Conservation (phyloP, 1,284 basidiomycete genomes). For the Lignosus rhinocerotis region DNA sequence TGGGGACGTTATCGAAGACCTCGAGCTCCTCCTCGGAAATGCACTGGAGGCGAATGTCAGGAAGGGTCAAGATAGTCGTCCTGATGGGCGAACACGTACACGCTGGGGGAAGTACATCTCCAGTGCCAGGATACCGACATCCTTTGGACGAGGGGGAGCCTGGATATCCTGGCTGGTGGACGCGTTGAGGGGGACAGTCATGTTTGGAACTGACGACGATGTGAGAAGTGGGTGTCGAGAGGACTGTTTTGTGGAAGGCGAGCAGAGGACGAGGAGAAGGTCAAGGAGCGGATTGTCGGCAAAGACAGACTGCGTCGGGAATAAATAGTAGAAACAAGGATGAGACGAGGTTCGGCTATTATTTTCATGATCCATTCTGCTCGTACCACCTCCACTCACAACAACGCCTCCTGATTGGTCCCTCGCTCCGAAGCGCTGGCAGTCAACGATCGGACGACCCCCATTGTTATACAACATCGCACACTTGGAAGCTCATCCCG, state of each 20-base stretch:
- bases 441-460: not conserved
- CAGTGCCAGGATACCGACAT: conserved; percentile 90
- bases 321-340: conserved; percentile 26
- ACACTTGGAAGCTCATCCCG: not conserved
- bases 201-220: conserved; percentile 16
- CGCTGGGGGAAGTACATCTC: conserved; percentile 94
- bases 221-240: conserved; percentile 4
- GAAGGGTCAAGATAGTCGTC: conserved; percentile 14
- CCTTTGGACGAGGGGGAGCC: conserved; percentile 67
- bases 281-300: conserved; percentile 6
- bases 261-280: conserved; percentile 9
- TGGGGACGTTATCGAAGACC: conserved; percentile 91
- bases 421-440: not conserved
- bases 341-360: conserved; percentile 28
- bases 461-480: not conserved
- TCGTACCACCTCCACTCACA: conserved; percentile 13
- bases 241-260: conserved; percentile 13
- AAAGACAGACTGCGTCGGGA: not conserved
- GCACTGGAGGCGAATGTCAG: conserved; percentile 52
- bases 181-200: conserved; percentile 35
- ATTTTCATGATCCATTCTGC: conserved; percentile 14
- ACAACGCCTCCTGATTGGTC: not conserved
- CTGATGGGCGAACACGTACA: conserved; percentile 48
- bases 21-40: conserved; percentile 96
- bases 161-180: conserved; percentile 31